These are phyloP conservation scores for Coffea eugenioides DNA, from an alignment of 257 asterid genomes.

Conservation along the genomic window DNA sequence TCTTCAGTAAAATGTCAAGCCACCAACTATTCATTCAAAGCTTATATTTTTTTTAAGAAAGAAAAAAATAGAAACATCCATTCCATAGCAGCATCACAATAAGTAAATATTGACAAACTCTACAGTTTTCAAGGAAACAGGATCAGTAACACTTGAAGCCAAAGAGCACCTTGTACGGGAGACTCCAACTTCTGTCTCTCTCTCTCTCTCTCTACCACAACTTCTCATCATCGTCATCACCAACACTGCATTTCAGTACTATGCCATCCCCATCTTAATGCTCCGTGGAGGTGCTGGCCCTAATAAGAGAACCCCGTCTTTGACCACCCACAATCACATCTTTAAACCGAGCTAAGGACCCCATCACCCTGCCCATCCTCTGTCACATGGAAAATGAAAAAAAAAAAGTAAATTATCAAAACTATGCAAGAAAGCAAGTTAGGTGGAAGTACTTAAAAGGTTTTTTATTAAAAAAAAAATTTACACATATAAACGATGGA, in stretches of 20 bases:
- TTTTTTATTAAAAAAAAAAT: not conserved
- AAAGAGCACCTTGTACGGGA: not conserved
- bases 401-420: not conserved
- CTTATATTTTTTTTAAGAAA: not conserved
- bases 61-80: not conserved
- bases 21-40: conserved; percentile 15
- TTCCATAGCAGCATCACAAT: conserved; percentile 9
- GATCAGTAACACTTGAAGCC: not conserved
- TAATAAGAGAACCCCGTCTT: conserved; percentile 43
- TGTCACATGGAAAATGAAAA: conserved; percentile 18
- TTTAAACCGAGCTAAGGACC: conserved; percentile 58
- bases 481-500: not conserved
- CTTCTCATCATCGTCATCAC: conserved; percentile 2
- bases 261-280: conserved; percentile 25
- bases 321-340: conserved; percentile 55
- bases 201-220: not conserved
- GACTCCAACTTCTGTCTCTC: not conserved
- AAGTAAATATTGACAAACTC: conserved; percentile 15
- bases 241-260: not conserved
- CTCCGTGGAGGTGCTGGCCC: conserved; percentile 42
- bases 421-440: not conserved
- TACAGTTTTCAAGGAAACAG: not conserved
- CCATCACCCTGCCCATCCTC: conserved; percentile 52
- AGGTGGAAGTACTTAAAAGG: not conserved
- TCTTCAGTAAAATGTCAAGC: not conserved